Evolutionary conservation across 139 green algal genomes (phyloP).

Genomic region (Penium margaritaceum): DNA sequence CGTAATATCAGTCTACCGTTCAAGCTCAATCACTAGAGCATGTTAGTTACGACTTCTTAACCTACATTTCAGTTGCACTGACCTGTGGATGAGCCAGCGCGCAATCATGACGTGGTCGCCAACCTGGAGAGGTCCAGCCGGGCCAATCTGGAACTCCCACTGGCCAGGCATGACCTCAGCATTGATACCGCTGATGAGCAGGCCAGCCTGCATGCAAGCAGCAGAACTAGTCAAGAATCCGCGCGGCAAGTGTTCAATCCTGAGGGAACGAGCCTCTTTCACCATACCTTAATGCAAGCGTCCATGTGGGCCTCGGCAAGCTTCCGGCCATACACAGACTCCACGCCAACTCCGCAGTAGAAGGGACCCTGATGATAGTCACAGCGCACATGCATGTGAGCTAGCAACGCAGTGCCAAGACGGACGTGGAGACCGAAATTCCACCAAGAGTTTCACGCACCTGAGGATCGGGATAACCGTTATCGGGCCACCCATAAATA

Average conservation of each 20-base stretch:
- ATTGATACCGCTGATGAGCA: constrained; percentile 91
- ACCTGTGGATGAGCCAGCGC: constrained; percentile 60
- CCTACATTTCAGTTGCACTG: too few relatives aligned
- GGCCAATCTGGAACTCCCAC: constrained; percentile 96
- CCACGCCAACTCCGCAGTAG: constrained; percentile 88
- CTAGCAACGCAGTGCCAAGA: too few relatives aligned
- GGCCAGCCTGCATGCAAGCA: constrained; percentile 66
- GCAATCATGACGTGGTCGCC: constrained; percentile 93
- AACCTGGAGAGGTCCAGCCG: constrained; percentile 73
- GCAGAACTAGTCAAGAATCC: too few relatives aligned
- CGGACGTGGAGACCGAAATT: too few relatives aligned
- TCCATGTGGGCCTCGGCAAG: constrained; percentile 92
- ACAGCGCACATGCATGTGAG: too few relatives aligned
- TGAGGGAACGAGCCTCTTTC: too few relatives aligned
- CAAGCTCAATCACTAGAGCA: too few relatives aligned
- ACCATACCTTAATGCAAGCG: constrained; percentile 68
- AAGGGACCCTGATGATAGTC: constrained; percentile 93
- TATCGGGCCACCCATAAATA: constrained; percentile 70
- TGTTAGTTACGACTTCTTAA: too few relatives aligned
- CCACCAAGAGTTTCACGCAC: too few relatives aligned
- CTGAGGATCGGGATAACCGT: constrained; percentile 79
- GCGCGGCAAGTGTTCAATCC: too few relatives aligned
- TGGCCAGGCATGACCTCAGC: constrained; percentile 95
- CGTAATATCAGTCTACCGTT: too few relatives aligned
- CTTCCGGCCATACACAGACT: constrained; percentile 77